Base-by-base conservation (phyloP, 192 early-diverging fungal species). In the Umbelopsis isabellina region DNA sequence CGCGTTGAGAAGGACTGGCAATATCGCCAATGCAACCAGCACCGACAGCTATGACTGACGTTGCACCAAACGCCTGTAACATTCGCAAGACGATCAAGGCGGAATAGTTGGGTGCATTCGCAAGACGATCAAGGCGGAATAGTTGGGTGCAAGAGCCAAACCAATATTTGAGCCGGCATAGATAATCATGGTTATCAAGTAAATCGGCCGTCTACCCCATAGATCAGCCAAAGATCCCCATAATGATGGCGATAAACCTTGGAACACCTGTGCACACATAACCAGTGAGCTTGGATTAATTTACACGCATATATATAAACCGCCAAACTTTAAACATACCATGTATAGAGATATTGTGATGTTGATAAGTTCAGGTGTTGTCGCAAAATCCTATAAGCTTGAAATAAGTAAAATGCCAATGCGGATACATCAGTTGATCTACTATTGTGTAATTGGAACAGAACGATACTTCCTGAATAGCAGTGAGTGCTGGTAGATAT, bases 221-320 rank as follows among this genome's bases (percentile, higher is more conserved):
- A 21, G 68, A 64, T 82, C 80, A 0, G 80, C 66, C 13, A 82
- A 25, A 0, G 50, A 46, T 22, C 78, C 77, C 80, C 80, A 82
- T 1, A 76, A 67, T n/a, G 78, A 53, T 3, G 77, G 80, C 13
- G 73, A 69, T 8, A 82, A 11, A 44, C 64, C 80, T 58, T 76
- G 70, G 18, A 70, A 70, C 8, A 82, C 25, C 48, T 61, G 27
- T 16, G 7, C 15, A 6, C 55, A 61, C 55, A 13, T 35, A 30
- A 25, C 3, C 0, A 35, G 37, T 35, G 4, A 11, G 5, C 16
- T 61, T 61, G 1, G 3, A 35, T 49, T 49, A 16, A 21, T 35
- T 2, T 4, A 13, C 21, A 4, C 12, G 18, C 4, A 16, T 35
- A 12, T 8, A 18, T 8, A 9, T 2, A 37, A 30, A 13, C 45